phyloP scores from a whole-genome alignment of 2,329 filamentous ascomycete genomes.

The Bipolaris victoriae region DNA sequence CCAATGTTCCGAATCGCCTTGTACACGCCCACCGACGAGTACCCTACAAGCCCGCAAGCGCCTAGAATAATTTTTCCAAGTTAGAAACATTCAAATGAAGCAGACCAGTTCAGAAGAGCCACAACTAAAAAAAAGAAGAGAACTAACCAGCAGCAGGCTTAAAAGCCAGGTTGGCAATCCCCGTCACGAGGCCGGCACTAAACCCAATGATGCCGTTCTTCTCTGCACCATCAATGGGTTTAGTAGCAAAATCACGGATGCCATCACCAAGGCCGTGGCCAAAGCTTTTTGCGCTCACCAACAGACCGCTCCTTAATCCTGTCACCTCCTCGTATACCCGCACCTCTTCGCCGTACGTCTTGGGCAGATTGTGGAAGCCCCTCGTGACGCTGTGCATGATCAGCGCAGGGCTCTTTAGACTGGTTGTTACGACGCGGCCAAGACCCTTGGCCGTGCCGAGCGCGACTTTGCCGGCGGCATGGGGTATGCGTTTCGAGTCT shows the following conservation, averaged over 20 bases:
- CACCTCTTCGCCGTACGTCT: conserved; percentile 81
- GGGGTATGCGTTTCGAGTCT: conserved; percentile 6
- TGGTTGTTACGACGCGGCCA: conserved; percentile 70
- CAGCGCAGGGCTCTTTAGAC: conserved; percentile 78
- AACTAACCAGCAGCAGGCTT: conserved; percentile 67
- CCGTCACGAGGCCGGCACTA: conserved; percentile 79
- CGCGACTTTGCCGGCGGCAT: conserved; percentile 57
- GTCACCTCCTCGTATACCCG: conserved; percentile 76
- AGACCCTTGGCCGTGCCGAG: conserved; percentile 70
- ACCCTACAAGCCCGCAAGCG: conserved; percentile 64
- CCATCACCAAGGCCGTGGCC: conserved; percentile 78
- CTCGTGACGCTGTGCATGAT: conserved; percentile 78
- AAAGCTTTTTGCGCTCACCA: conserved; percentile 77
- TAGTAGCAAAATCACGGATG: conserved; percentile 76
- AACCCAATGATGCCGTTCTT: conserved; percentile 69
- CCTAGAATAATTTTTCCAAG: conserved; percentile 42
- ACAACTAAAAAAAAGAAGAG: too few relatives aligned
- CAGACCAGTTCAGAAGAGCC: too few relatives aligned
- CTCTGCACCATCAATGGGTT: conserved; percentile 70
- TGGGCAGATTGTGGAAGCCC: conserved; percentile 85
- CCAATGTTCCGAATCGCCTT: conserved; percentile 57
- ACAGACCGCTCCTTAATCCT: conserved; percentile 73
- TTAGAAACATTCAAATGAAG: too few relatives aligned
- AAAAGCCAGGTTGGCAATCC: conserved; percentile 68
- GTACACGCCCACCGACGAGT: conserved; percentile 65